Conservation (phyloP, 2,329 filamentous ascomycete genomes). For the Exophiala sideris region DNA sequence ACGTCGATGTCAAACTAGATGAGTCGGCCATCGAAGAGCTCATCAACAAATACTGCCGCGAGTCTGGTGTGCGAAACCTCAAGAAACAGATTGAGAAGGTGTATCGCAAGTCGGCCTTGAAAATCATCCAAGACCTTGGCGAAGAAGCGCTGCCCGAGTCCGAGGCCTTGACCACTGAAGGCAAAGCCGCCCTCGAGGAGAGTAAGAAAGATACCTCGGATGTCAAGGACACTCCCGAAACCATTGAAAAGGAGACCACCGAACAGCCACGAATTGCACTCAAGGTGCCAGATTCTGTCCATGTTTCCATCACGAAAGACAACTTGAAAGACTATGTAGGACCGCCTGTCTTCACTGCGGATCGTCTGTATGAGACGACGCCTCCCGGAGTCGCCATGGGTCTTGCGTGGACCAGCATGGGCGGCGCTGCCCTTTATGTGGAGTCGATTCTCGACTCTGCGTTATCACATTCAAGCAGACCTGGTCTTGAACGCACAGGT, state of each 20-base stretch:
- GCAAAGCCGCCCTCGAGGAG: conserved; percentile 72
- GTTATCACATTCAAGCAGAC: conserved; percentile 68
- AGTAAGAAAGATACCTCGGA: conserved; percentile 63
- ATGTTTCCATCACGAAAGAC: conserved; percentile 80
- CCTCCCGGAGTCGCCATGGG: conserved; percentile 97
- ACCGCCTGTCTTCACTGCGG: conserved; percentile 90
- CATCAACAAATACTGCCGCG: conserved; percentile 97
- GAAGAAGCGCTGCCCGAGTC: conserved; percentile 78
- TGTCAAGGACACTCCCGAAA: conserved; percentile 58
- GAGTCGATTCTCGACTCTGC: conserved; percentile 91
- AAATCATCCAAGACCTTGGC: conserved; percentile 92
- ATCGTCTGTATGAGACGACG: conserved; percentile 89
- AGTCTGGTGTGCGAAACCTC: conserved; percentile 92
- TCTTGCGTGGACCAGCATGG: conserved; percentile 95
- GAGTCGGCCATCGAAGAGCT: conserved; percentile 89
- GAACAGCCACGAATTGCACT: conserved; percentile 70
- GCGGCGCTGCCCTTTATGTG: conserved; percentile 92
- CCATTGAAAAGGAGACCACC: conserved; percentile 58
- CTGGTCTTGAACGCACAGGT: conserved; percentile 84
- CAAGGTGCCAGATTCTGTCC: conserved; percentile 79
- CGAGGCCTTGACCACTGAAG: conserved; percentile 78
- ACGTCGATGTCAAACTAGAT: conserved; percentile 83
- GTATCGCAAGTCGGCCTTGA: conserved; percentile 92
- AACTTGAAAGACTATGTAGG: conserved; percentile 97
- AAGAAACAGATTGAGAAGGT: conserved; percentile 99